Evolutionary conservation across 2,329 filamentous ascomycete species (phyloP).

Genomic region (Diaporthe aspalathi): DNA sequence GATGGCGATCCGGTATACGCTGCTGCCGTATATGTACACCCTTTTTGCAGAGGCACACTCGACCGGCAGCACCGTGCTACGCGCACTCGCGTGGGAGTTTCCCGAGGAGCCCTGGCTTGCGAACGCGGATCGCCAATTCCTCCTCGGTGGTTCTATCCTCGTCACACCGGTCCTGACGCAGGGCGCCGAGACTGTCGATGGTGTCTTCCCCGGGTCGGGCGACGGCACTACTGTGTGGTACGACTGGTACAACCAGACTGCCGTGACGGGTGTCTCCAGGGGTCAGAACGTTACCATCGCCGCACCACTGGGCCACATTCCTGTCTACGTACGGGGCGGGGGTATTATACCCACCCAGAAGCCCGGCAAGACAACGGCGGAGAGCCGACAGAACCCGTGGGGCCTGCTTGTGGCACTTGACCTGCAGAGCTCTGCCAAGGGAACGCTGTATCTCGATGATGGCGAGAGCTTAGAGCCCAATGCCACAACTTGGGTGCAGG

Average conservation of each 20-base stretch:
- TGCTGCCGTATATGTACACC: conserved; percentile 83
- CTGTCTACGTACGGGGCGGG: conserved; percentile 77
- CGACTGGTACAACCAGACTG: conserved; percentile 80
- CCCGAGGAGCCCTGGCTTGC: conserved; percentile 76
- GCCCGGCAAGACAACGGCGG: conserved; percentile 73
- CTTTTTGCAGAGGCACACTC: conserved; percentile 75
- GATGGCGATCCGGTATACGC: conserved; percentile 76
- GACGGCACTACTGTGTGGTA: conserved; percentile 73
- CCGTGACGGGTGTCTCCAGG: conserved; percentile 52
- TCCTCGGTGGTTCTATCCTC: conserved; percentile 74
- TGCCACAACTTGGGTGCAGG: conserved; percentile 64
- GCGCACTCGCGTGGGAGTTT: conserved; percentile 80
- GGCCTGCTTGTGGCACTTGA: conserved; percentile 73
- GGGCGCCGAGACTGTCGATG: conserved; percentile 70
- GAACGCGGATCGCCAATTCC: conserved; percentile 76
- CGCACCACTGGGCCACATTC: conserved; percentile 73
- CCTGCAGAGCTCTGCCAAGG: conserved; percentile 64
- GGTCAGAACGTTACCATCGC: conserved; percentile 56
- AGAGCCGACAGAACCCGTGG: conserved; percentile 73
- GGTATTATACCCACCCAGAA: conserved; percentile 75
- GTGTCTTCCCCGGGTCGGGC: conserved; percentile 75
- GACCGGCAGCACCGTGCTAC: conserved; percentile 76
- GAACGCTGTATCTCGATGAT: conserved; percentile 78
- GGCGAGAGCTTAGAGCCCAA: conserved; percentile 73
- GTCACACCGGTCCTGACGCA: conserved; percentile 76